Conservation (phyloP, 768 basidiomycete species). For the Panus rudis region DNA sequence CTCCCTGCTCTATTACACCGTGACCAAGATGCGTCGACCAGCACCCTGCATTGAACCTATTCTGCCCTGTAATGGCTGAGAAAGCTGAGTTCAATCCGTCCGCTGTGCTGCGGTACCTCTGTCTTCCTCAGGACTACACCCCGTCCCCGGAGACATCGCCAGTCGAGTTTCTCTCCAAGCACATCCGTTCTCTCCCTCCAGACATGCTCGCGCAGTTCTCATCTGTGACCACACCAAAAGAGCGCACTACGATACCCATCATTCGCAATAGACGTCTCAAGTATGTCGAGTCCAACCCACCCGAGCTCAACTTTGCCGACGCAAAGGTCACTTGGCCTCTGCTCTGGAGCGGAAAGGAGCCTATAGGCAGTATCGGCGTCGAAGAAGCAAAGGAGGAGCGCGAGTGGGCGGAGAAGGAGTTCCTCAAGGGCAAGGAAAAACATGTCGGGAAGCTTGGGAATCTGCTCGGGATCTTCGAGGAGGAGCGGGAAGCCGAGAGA, state of each 20-base stretch:
- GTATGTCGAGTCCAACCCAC: slow-evolving; percentile 49
- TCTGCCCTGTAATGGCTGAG: no score
- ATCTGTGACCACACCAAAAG: slow-evolving; percentile 43
- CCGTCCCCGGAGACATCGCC: slow-evolving; percentile 56
- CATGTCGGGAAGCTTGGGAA: slow-evolving; percentile 65
- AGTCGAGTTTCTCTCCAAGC: slow-evolving; percentile 52
- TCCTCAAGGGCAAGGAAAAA: slow-evolving; percentile 44
- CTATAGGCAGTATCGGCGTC: slow-evolving; percentile 27
- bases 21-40: no score
- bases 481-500: slow-evolving; percentile 67
- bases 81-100: no score
- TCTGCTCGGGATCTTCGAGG: slow-evolving; percentile 67
- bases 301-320: slow-evolving; percentile 43
- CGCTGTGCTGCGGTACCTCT: slow-evolving; percentile 42
- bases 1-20: no score
- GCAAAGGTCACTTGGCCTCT: slow-evolving; percentile 59
- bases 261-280: slow-evolving; percentile 71
- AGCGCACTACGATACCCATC: slow-evolving; percentile 53
- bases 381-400: slow-evolving; percentile 60
- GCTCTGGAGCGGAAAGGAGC: slow-evolving; percentile 56
- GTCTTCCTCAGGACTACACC: slow-evolving; percentile 47
- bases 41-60: no score
- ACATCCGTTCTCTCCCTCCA: slow-evolving; percentile 61
- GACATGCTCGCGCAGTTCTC: slow-evolving; percentile 45
- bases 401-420: slow-evolving; percentile 57